Conservation (phyloP, 2,329 filamentous ascomycete species). For the Colletotrichum liaoningense region DNA sequence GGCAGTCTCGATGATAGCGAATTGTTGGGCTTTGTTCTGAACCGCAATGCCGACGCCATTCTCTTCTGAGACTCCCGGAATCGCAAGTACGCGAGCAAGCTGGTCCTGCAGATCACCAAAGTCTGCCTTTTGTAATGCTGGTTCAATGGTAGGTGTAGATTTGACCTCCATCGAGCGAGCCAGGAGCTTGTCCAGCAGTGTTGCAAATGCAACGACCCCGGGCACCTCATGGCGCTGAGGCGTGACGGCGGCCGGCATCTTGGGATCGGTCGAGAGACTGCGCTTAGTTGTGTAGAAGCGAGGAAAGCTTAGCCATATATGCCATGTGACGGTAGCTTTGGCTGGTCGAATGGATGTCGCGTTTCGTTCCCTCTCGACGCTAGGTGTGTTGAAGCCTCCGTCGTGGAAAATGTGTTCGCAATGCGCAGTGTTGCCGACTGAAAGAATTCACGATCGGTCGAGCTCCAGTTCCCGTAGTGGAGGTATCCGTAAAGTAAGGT, state of each 20-base stretch:
- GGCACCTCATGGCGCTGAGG: slow-evolving; percentile 60
- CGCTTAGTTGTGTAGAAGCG: not conserved
- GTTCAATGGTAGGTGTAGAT: slow-evolving; percentile 73
- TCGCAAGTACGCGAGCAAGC: slow-evolving; percentile 49
- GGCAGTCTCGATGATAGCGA: slow-evolving; percentile 84
- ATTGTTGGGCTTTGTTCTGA: slow-evolving; percentile 61
- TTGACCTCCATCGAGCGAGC: slow-evolving; percentile 70
- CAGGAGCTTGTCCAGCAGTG: slow-evolving; percentile 68
- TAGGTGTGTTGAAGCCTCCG: not conserved
- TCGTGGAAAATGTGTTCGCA: not conserved
- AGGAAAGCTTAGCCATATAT: not conserved
- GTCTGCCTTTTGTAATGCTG: slow-evolving; percentile 78
- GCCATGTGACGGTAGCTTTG: not conserved
- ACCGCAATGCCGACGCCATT: slow-evolving; percentile 47
- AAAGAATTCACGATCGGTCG: slow-evolving; percentile 10
- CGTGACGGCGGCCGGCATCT: slow-evolving; percentile 61
- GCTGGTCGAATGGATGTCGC: not conserved
- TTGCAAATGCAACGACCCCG: slow-evolving; percentile 64
- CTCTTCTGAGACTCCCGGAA: slow-evolving; percentile 37
- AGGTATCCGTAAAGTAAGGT: not conserved
- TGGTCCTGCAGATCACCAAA: slow-evolving; percentile 62
- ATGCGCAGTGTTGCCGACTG: slow-evolving; percentile 3
- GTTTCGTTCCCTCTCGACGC: not conserved
- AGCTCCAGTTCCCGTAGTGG: slow-evolving; percentile 2
- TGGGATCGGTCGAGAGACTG: slow-evolving; percentile 34